These are phyloP conservation scores for Aspergillus pseudoglaucus DNA, from an alignment of 2,329 filamentous ascomycete genomes.

Conservation along the genomic window DNA sequence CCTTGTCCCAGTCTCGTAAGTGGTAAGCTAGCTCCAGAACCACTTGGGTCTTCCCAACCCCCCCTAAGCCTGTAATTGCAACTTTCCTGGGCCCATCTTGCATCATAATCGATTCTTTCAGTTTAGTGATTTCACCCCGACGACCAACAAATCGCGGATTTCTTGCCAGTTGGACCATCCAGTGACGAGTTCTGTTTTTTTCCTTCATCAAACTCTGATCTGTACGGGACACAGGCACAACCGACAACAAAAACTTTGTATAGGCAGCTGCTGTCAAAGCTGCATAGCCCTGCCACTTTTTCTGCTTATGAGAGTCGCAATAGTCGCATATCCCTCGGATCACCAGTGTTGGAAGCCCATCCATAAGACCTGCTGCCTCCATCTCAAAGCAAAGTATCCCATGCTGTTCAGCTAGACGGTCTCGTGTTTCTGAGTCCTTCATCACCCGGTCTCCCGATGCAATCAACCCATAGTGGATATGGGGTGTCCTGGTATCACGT, in stretches of 20 bases:
- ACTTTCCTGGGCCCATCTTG: slow-evolving; percentile 6
- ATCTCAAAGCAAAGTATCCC: slow-evolving; percentile 1
- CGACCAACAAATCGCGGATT: slow-evolving; percentile 9
- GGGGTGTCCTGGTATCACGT: background rate
- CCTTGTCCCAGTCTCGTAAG: slow-evolving; percentile 10
- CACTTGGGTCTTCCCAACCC: slow-evolving; percentile 23
- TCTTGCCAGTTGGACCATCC: slow-evolving; percentile 4
- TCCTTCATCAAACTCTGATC: background rate
- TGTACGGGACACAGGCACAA: background rate
- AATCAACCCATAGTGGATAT: slow-evolving; percentile 1
- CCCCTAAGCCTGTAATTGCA: slow-evolving; percentile 19
- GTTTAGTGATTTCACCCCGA: slow-evolving; percentile 3
- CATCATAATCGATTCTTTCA: slow-evolving; percentile 2
- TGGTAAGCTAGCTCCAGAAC: slow-evolving; percentile 20
- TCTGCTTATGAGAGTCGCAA: slow-evolving; percentile 7
- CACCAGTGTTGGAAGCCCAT: slow-evolving; percentile 2
- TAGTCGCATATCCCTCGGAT: slow-evolving; percentile 7
- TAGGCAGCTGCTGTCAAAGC: slow-evolving; percentile 6
- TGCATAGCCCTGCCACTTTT: slow-evolving; percentile 6
- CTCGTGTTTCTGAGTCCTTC: background rate
- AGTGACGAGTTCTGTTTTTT: background rate
- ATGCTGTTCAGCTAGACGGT: background rate
- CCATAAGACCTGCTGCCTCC: background rate
- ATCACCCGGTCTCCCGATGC: slow-evolving; percentile 2
- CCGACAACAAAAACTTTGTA: slow-evolving; percentile 3